Evolutionary conservation across 768 basidiomycete genomes (phyloP).

Genomic region (Tricholomella constricta): DNA sequence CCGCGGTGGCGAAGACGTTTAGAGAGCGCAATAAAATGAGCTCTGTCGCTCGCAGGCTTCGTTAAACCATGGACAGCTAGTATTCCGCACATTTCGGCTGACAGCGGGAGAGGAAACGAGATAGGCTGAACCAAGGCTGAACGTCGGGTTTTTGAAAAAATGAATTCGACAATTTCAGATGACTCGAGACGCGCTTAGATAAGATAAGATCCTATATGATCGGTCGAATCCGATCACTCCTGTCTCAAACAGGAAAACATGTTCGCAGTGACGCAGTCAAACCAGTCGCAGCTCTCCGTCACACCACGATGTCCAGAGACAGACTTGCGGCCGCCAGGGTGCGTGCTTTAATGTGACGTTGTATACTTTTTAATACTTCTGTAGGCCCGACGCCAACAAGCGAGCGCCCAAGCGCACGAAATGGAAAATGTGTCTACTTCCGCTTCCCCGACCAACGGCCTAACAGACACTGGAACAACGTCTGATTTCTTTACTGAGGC

Average conservation of each 20-base stretch:
- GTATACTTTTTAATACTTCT: not conserved
- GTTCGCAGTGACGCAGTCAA: constrained; percentile 2
- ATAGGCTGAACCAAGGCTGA: constrained; percentile 9
- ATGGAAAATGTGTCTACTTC: constrained; percentile 25
- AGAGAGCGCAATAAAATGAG: constrained; percentile 79
- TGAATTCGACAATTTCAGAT: constrained; percentile 13
- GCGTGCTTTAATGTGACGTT: constrained; percentile 1
- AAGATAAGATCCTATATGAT: constrained; percentile 17
- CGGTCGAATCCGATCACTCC: not conserved
- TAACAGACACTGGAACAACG: constrained; percentile 17
- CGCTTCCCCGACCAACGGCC: constrained; percentile 14
- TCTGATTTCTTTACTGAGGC: constrained; percentile 40
- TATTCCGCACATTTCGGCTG: constrained; percentile 83
- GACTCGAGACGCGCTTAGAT: constrained; percentile 20
- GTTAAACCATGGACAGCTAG: constrained; percentile 81
- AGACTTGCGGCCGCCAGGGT: constrained; percentile 41
- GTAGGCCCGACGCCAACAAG: constrained; percentile 36
- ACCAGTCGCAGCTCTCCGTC: not conserved
- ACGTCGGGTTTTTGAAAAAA: constrained; percentile 16
- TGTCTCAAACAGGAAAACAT: not conserved
- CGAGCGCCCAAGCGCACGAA: constrained; percentile 26
- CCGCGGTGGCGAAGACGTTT: constrained; percentile 93
- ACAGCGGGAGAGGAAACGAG: constrained; percentile 10
- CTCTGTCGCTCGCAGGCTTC: constrained; percentile 67
- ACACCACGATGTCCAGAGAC: constrained; percentile 35